Evolutionary conservation across 2,329 filamentous ascomycete genomes (phyloP).

Genomic region (Pseudopyrenochaeta lycopersici): DNA sequence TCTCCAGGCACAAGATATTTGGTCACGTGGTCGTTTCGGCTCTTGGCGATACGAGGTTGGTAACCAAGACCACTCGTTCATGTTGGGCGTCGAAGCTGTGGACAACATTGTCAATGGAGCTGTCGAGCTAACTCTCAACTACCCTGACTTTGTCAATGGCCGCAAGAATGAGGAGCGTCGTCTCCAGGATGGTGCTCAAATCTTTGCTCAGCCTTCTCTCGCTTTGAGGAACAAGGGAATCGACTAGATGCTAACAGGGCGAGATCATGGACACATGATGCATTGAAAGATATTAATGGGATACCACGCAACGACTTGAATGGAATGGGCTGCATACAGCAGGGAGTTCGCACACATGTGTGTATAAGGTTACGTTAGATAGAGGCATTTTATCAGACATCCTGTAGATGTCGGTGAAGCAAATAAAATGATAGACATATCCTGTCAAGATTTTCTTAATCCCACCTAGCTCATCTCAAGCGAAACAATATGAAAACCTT

Average conservation of each 20-base stretch:
- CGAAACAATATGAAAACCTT: too few relatives aligned
- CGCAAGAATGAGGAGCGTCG: slow-evolving; percentile 73
- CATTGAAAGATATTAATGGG: slow-evolving; percentile 13
- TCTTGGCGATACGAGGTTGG: slow-evolving; percentile 98
- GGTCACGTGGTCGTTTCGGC: slow-evolving; percentile 95
- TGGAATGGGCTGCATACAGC: slow-evolving; percentile 2
- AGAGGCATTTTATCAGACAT: slow-evolving; percentile 2
- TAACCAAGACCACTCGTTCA: slow-evolving; percentile 98
- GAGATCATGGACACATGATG: slow-evolving; percentile 20
- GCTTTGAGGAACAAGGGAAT: slow-evolving; percentile 38
- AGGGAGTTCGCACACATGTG: slow-evolving; percentile 13
- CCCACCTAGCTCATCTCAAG: too few relatives aligned
- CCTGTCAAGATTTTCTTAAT: too few relatives aligned
- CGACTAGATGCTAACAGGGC: slow-evolving; percentile 20
- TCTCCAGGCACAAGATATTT: slow-evolving; percentile 90
- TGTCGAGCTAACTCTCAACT: slow-evolving; percentile 92
- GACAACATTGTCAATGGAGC: slow-evolving; percentile 90
- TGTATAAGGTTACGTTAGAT: slow-evolving; percentile 9
- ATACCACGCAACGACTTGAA: slow-evolving; percentile 23
- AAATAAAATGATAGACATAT: not conserved
- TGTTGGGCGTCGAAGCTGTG: slow-evolving; percentile 92
- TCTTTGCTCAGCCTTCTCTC: slow-evolving; percentile 58
- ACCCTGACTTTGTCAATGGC: slow-evolving; percentile 93
- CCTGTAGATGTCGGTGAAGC: not conserved
- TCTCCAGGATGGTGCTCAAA: slow-evolving; percentile 68